Conservation (phyloP, 164 flowering plant species). For the Stephania japonica region DNA sequence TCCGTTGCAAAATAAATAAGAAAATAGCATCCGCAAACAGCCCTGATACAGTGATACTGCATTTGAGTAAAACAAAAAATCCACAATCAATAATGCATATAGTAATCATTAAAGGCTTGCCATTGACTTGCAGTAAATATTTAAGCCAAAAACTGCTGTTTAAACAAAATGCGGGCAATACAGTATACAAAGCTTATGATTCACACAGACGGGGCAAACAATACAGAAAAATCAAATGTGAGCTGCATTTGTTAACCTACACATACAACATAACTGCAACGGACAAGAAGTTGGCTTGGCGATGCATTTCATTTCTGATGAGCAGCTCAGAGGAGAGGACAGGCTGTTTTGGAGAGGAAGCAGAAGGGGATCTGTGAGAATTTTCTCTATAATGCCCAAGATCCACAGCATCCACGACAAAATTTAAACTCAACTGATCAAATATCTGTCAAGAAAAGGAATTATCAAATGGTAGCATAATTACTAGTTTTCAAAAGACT, state of each 20-base stretch:
- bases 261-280: not conserved
- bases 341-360: not conserved
- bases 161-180: not conserved
- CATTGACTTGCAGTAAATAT: not conserved
- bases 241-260: not conserved
- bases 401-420: not conserved
- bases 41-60: not conserved
- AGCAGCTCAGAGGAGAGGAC: not conserved
- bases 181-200: not conserved
- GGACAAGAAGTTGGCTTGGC: not conserved
- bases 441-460: slow-evolving; percentile 2
- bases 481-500: not conserved
- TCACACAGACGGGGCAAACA: not conserved
- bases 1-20: not conserved
- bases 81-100: not conserved
- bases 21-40: not conserved
- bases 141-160: not conserved
- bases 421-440: not conserved
- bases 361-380: not conserved
- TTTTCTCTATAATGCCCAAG: not conserved
- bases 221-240: not conserved
- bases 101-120: not conserved
- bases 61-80: not conserved
- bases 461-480: not conserved
- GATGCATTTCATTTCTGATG: not conserved